Conservation (phyloP, 257 asterid genomes). For the Scutellaria barbata region DNA sequence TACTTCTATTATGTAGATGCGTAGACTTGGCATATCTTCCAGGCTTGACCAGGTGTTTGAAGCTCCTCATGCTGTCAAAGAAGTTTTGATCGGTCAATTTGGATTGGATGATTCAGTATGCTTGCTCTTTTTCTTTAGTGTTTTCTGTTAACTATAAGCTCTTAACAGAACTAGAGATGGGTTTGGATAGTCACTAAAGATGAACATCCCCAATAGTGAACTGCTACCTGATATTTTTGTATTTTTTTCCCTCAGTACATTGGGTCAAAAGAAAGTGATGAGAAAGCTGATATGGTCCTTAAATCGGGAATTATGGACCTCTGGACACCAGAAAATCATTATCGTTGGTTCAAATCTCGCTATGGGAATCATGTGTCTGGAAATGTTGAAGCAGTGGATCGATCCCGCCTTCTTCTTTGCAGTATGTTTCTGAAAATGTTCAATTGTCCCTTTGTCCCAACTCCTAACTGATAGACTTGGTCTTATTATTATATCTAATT, state of each 20-base stretch:
- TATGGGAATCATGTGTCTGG: constrained; percentile 84
- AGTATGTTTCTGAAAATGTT: constrained; percentile 54
- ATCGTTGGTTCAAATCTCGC: constrained; percentile 78
- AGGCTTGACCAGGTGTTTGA: constrained; percentile 93
- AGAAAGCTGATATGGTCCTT: constrained; percentile 70
- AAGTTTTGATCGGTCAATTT: constrained; percentile 75
- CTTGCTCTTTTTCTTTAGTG: constrained; percentile 30
- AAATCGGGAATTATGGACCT: constrained; percentile 69
- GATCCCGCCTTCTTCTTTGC: constrained; percentile 68
- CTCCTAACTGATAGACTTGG: not conserved
- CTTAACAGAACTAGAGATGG: constrained; percentile 22
- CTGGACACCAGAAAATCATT: constrained; percentile 97
- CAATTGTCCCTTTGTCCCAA: constrained; percentile 12
- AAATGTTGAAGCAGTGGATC: constrained; percentile 64
- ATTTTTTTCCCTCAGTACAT: constrained; percentile 61
- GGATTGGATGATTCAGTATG: constrained; percentile 73
- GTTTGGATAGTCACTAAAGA: constrained; percentile 28
- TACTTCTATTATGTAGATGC: constrained; percentile 62
- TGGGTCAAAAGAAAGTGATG: constrained; percentile 82
- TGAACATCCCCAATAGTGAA: constrained; percentile 13
- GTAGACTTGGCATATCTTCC: constrained; percentile 73
- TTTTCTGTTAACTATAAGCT: constrained; percentile 18
- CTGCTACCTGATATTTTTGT: constrained; percentile 27
- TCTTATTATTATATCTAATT: constrained; percentile 28
- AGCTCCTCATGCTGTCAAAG: constrained; percentile 92